Evolutionary conservation across 306 rosid genomes (phyloP).

Genomic region (Quercus aquifolioides): DNA sequence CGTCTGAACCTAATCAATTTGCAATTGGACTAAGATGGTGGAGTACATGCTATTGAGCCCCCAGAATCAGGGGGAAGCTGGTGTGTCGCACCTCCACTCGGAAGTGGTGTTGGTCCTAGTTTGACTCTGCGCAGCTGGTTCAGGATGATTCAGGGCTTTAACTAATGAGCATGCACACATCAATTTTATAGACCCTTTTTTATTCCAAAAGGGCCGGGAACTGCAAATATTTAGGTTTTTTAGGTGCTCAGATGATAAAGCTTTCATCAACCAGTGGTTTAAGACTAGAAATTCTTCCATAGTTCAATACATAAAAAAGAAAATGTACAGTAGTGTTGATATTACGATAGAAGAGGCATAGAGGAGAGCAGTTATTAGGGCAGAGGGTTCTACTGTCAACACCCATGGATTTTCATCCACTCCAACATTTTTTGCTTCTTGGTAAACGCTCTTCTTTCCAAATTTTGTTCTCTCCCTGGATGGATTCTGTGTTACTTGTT

Average conservation of each 20-base stretch:
- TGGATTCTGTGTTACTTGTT: too few species aligned
- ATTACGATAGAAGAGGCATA: not conserved
- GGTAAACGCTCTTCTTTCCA: too few species aligned
- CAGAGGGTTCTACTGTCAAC: not conserved
- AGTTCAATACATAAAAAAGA: not conserved
- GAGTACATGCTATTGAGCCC: conserved; percentile 87
- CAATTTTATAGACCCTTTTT: not conserved
- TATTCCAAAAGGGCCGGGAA: not conserved
- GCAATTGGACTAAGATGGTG: conserved; percentile 93
- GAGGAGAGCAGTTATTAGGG: not conserved
- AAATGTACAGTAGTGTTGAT: not conserved
- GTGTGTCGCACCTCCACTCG: conserved; percentile 74
- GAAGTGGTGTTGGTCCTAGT: conserved; percentile 91
- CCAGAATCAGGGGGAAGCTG: conserved; percentile 87
- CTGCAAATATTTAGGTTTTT: not conserved
- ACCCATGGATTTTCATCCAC: too few species aligned
- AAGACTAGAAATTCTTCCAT: not conserved
- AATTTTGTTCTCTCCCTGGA: too few species aligned
- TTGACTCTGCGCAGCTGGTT: conserved; percentile 48
- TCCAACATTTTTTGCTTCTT: too few species aligned
- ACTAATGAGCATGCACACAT: not conserved
- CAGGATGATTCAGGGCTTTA: conserved; percentile 26
- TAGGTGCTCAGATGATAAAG: not conserved
- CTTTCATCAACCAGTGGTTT: not conserved
- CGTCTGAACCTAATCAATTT: conserved; percentile 84